Evolutionary conservation across 1,284 basidiomycete genomes (phyloP).

Genomic region (Malassezia arunalokei): DNA sequence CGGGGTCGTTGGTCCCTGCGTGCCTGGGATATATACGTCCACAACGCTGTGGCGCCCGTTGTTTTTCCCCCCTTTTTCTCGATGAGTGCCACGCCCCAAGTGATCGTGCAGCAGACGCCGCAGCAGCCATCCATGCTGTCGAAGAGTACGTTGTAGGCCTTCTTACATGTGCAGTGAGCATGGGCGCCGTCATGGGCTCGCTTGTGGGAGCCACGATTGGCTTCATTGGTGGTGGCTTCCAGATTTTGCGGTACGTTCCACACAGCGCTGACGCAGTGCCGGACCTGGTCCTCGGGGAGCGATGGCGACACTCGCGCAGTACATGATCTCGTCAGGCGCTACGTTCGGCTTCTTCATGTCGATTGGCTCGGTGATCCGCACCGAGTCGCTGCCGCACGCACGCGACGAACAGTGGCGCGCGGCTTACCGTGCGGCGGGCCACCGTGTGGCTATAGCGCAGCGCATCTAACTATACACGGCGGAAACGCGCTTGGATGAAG

Average conservation of each 20-base stretch:
- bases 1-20: not conserved
- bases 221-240: constrained; percentile 40
- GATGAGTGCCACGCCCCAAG: not conserved
- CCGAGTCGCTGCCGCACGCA: constrained; percentile 18
- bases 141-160: constrained; percentile 3
- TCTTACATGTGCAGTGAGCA: constrained; percentile 22
- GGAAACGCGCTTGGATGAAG: constrained; percentile 19
- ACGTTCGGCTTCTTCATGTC: constrained; percentile 44
- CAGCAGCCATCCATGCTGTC: constrained; percentile 6
- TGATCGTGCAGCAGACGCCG: constrained; percentile 11
- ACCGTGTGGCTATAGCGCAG: constrained; percentile 1
- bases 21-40: not conserved
- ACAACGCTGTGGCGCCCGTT: not conserved
- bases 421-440: constrained; percentile 11
- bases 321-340: constrained; percentile 38
- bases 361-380: constrained; percentile 39
- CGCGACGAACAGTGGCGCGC: constrained; percentile 12
- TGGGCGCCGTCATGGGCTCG: constrained; percentile 43
- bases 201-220: constrained; percentile 40
- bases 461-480: not conserved
- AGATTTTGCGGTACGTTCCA: constrained; percentile 30
- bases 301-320: constrained; percentile 34
- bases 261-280: constrained; percentile 16
- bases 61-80: not conserved
- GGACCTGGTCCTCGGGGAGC: constrained; percentile 36